These are phyloP conservation scores for Colletotrichum orbiculare DNA, from an alignment of 2,329 filamentous ascomycete species.

Conservation along the genomic window DNA sequence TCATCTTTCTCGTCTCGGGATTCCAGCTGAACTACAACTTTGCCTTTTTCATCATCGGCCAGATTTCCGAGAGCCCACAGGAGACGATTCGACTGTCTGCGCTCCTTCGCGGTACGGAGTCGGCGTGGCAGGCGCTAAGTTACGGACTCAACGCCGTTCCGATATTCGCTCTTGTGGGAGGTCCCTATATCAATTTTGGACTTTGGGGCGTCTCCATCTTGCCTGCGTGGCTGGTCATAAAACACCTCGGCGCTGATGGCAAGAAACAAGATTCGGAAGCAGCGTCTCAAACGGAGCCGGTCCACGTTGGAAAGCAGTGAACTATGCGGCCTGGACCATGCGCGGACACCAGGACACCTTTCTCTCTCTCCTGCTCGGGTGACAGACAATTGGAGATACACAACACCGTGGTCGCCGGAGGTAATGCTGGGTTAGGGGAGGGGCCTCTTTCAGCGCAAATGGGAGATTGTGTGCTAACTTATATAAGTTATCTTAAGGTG, in stretches of 20 bases:
- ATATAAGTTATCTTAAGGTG: no score
- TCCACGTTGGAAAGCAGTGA: background rate
- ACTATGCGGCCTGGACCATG: no score
- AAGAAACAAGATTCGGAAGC: conserved; percentile 5
- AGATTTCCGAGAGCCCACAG: conserved; percentile 67
- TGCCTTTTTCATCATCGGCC: conserved; percentile 74
- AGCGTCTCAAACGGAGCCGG: conserved; percentile 3
- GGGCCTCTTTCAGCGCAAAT: no score
- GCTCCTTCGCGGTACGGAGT: conserved; percentile 73
- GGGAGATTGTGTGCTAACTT: no score
- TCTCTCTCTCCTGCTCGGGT: no score
- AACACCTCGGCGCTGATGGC: background rate
- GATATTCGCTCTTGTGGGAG: conserved; percentile 71
- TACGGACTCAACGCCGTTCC: conserved; percentile 72
- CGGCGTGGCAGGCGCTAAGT: conserved; percentile 75
- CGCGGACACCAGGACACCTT: no score
- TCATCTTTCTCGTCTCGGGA: conserved; percentile 71
- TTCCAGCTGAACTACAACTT: conserved; percentile 80
- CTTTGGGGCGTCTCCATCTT: conserved; percentile 70
- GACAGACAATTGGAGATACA: no score
- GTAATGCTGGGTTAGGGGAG: no score
- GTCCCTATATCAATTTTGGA: conserved; percentile 74
- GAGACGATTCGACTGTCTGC: conserved; percentile 74
- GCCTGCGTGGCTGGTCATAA: conserved; percentile 70
- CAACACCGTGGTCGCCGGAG: no score